phyloP scores from a whole-genome alignment of 495 filamentous ascomycete genomes.

The Pyronema domesticum region DNA sequence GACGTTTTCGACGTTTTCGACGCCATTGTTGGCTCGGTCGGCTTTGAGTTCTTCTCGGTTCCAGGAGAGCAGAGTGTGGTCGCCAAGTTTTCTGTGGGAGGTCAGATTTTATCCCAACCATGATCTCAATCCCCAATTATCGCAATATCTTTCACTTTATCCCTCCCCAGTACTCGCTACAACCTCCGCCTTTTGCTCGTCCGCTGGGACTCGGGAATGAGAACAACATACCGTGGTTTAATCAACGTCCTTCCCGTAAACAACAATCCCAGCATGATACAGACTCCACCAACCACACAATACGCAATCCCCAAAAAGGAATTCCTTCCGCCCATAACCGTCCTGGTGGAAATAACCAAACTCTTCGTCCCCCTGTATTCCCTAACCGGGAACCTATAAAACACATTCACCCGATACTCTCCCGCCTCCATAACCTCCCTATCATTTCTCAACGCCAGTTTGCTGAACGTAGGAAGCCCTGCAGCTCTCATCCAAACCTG shows the following conservation, averaged over 20 bases:
- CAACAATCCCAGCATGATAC: constrained; percentile 65
- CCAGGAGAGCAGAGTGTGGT: constrained; percentile 95
- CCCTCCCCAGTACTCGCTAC: no score
- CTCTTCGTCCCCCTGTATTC: constrained; percentile 85
- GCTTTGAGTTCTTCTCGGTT: constrained; percentile 51
- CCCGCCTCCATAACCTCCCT: constrained; percentile 45
- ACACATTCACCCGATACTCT: constrained; percentile 55
- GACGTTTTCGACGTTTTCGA: no score
- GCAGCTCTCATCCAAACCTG: constrained; percentile 99
- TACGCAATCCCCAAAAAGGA: constrained; percentile 94
- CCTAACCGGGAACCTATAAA: constrained; percentile 58
- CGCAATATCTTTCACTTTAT: no score
- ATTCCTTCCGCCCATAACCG: constrained; percentile 86
- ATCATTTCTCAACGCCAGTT: constrained; percentile 71
- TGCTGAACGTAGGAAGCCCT: constrained; percentile 87
- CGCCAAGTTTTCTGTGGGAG: constrained; percentile 65
- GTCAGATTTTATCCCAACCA: neutral
- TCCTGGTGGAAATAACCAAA: constrained; percentile 81
- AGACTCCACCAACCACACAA: constrained; percentile 81
- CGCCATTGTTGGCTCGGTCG: constrained; percentile 38
- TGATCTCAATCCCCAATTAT: no score
- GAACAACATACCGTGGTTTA: constrained; percentile 53
- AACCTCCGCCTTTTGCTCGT: no score
- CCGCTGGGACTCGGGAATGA: constrained; percentile 5
- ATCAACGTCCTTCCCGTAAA: constrained; percentile 83